Evolutionary conservation across 2,329 filamentous ascomycete species (phyloP), one percentile per base, ranked within the genome.

Genomic region (Pseudogymnoascus sp.): DNA sequence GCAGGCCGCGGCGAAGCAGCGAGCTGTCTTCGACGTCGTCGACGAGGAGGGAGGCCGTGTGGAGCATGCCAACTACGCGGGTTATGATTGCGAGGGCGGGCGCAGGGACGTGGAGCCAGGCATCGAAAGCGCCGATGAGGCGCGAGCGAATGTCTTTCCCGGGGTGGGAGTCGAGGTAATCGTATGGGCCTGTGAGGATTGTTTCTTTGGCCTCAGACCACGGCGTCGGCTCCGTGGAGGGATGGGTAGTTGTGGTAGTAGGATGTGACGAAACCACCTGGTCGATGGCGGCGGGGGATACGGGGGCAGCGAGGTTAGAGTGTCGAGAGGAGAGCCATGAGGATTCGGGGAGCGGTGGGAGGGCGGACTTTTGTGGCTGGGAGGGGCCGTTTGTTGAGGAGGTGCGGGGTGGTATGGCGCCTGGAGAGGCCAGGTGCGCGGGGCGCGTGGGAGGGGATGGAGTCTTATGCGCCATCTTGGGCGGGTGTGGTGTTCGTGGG

Each of bases 11-110:
- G 42, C 91, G 87, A 29, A 96, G 81, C 66, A 86, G 77, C 1
- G 89, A 92, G 44, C 83, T 86, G 76, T 96, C 91, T 77, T 96
- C 90, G 6, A 96, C 91, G 74, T 96, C 92, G 76, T 96, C 91
- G 63, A 96, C 85, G 23, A 96, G 83, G 63, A 96, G 79, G 3
- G 89, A 93, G 2, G 91, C 87, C 40, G 91, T 93, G 76, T 96
- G 91, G 56, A 96, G 82, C 89, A 93, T 93, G 69, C 88, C 88
- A 10, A 96, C 85, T 3, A 92, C 89, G 65, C 84, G 85, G 29
- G 88, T 93, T 70, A 96, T 93, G 65, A 92, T 80, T 44, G 84
- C 83, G 63, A 96, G 80, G 68, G 84, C 86, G 64, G 85, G 82
- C 7, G 81, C 74, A 0, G 91, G 90, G 19, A 96, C 90, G 63